These are phyloP conservation scores for Tolypocladium amazonense DNA, from an alignment of 2,329 filamentous ascomycete species.

Conservation along the genomic window DNA sequence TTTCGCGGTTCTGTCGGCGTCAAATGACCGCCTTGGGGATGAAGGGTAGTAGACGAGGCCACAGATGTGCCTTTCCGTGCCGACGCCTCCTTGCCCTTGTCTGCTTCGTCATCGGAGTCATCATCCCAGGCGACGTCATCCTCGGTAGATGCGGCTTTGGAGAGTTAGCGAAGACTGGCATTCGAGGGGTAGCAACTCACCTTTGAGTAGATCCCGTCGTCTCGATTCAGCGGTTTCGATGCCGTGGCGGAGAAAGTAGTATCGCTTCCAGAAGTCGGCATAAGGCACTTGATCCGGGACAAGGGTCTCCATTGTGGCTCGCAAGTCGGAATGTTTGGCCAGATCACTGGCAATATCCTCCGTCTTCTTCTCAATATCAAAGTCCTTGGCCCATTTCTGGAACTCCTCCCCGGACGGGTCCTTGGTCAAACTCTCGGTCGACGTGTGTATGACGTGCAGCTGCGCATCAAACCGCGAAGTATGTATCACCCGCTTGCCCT, in stretches of 20 bases:
- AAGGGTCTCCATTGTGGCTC: slow-evolving; percentile 84
- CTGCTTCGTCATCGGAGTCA: slow-evolving; percentile 47
- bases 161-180: slow-evolving; percentile 2
- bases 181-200: slow-evolving; percentile 35
- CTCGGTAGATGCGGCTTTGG: slow-evolving; percentile 53
- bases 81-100: slow-evolving; percentile 13
- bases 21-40: slow-evolving; percentile 36
- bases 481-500: slow-evolving; percentile 88
- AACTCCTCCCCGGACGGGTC: slow-evolving; percentile 72
- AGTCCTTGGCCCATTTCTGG: slow-evolving; percentile 59
- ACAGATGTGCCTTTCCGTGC: slow-evolving; percentile 33
- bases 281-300: slow-evolving; percentile 94
- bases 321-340: slow-evolving; percentile 75
- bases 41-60: slow-evolving; percentile 50
- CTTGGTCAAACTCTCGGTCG: slow-evolving; percentile 67
- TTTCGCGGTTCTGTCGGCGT: slow-evolving; percentile 57
- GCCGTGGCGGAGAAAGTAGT: slow-evolving; percentile 88
- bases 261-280: slow-evolving; percentile 80
- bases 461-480: slow-evolving; percentile 91
- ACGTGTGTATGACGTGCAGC: slow-evolving; percentile 88
- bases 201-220: slow-evolving; percentile 81
- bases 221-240: slow-evolving; percentile 89
- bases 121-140: slow-evolving; percentile 66
- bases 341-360: slow-evolving; percentile 72
- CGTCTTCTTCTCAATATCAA: slow-evolving; percentile 77